Evolutionary conservation across 495 filamentous ascomycete species (phyloP).

Genomic region (Evernia prunastri): DNA sequence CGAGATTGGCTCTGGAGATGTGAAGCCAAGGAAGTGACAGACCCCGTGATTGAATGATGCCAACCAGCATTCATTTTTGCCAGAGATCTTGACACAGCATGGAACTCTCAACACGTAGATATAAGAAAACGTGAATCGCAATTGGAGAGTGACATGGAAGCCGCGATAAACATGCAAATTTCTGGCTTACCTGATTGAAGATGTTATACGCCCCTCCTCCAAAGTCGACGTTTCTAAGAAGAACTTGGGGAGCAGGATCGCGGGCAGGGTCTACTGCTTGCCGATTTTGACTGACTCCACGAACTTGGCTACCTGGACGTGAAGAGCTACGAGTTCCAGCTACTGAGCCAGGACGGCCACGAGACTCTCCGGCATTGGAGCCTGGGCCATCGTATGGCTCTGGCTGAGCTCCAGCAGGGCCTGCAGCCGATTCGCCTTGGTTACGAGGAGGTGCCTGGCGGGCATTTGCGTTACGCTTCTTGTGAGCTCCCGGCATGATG

Average conservation of each 20-base stretch:
- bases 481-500: not conserved
- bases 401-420: slow-evolving; percentile 31
- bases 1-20: not conserved
- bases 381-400: slow-evolving; percentile 18
- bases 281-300: slow-evolving; percentile 31
- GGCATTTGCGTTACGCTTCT: not conserved
- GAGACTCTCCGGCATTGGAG: slow-evolving; percentile 22
- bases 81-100: not conserved
- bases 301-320: slow-evolving; percentile 35
- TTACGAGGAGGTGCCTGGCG: not conserved
- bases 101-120: not conserved
- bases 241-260: slow-evolving; percentile 8
- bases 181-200: slow-evolving; percentile 12
- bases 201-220: slow-evolving; percentile 18
- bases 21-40: not conserved
- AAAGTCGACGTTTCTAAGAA: slow-evolving; percentile 21
- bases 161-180: not conserved
- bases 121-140: not conserved
- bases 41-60: not conserved
- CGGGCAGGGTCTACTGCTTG: slow-evolving; percentile 7
- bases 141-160: not conserved
- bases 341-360: slow-evolving; percentile 29
- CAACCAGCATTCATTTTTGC: not conserved
- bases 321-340: slow-evolving; percentile 37
- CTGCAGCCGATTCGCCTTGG: not conserved